phyloP scores from a whole-genome alignment of 2,329 filamentous ascomycete species.

The Ophiognomonia clavigignenti-juglandacearum region DNA sequence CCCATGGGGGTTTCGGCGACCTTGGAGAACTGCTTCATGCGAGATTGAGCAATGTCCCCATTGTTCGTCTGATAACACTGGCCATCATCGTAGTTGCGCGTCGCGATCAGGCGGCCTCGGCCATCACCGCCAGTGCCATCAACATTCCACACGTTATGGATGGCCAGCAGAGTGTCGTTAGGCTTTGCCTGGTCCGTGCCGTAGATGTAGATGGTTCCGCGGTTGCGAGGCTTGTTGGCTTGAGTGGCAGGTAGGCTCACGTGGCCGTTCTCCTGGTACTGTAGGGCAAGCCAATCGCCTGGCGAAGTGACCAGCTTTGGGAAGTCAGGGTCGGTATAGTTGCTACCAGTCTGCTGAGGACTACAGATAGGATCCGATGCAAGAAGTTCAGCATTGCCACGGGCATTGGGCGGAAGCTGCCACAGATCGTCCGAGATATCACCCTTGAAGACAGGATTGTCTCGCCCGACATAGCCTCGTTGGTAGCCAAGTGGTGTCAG shows the following conservation, averaged over 20 bases:
- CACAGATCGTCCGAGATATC: slow-evolving; percentile 45
- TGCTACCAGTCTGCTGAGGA: slow-evolving; percentile 53
- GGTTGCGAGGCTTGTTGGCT: slow-evolving; percentile 56
- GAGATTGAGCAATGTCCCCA: slow-evolving; percentile 51
- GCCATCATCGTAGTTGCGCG: slow-evolving; percentile 81
- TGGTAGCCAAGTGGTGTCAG: slow-evolving; percentile 66
- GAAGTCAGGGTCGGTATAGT: slow-evolving; percentile 49
- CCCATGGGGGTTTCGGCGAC: slow-evolving; percentile 46
- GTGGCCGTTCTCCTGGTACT: slow-evolving; percentile 73
- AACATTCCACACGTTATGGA: slow-evolving; percentile 73
- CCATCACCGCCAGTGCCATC: slow-evolving; percentile 78
- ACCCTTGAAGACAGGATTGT: slow-evolving; percentile 51
- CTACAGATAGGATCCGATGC: slow-evolving; percentile 58
- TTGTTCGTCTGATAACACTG: slow-evolving; percentile 79
- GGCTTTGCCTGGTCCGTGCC: slow-evolving; percentile 58
- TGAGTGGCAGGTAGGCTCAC: slow-evolving; percentile 56
- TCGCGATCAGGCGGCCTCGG: slow-evolving; percentile 70
- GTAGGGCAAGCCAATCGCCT: slow-evolving; percentile 61
- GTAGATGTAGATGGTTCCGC: slow-evolving; percentile 72
- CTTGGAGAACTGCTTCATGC: slow-evolving; percentile 52
- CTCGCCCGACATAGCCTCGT: slow-evolving; percentile 63
- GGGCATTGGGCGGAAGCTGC: slow-evolving; percentile 54
- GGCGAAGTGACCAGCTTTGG: slow-evolving; percentile 57
- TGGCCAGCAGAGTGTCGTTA: slow-evolving; percentile 34
- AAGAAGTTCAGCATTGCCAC: slow-evolving; percentile 40